Evolutionary conservation across 495 filamentous ascomycete genomes (phyloP), one percentile per base, ranked within the genome.

Genomic region (Sordaria brevicollis): DNA sequence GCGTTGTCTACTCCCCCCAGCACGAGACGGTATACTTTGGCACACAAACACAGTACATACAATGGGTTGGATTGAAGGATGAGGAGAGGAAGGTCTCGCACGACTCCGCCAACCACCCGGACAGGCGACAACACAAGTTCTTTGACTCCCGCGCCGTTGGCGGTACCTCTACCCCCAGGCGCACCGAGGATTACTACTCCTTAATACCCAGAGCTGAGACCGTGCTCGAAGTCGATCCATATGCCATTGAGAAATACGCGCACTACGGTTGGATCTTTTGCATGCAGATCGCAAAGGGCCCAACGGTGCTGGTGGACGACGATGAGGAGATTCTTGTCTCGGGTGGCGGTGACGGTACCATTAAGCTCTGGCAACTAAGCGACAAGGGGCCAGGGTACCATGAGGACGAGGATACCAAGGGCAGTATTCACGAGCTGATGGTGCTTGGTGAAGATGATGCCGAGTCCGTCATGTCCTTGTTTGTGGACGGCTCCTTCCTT

Each of bases 221-320:
- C 5, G 76, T 89, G 10, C 83, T 97, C 15, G 93, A 96, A 75
- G 94, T 97, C 75, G 92, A 93, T 74, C 88, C 89, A 33, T 84
- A 90, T 15, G 87, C 96, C 69, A 91, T 97, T 68, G 86, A 85
- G 65, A 89, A 96, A 65, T 99, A 96, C 77, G 92, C 95, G 0
- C 95, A 99, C 75, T 95, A 88, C 79, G 95, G 95, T 15, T 98
- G 97, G 79, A 87, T 98, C 1, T 97, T 98, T 74, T 96, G 92
- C 73, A 97, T 98, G 94, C 84, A 93, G 0, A 82, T 98, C 2
- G 88, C 92, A 3, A 87, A 85, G 54, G 90, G 89, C 0, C 78
- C 81, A 0, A 86, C 83, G 6, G 81, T 90, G 6, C 81, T 88
- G 39, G 87, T 88, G 0, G 86, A 89, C 2, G 82, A 87, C 0